Evolutionary conservation across 495 filamentous ascomycete species (phyloP).

Genomic region (Penicillium arizonense): DNA sequence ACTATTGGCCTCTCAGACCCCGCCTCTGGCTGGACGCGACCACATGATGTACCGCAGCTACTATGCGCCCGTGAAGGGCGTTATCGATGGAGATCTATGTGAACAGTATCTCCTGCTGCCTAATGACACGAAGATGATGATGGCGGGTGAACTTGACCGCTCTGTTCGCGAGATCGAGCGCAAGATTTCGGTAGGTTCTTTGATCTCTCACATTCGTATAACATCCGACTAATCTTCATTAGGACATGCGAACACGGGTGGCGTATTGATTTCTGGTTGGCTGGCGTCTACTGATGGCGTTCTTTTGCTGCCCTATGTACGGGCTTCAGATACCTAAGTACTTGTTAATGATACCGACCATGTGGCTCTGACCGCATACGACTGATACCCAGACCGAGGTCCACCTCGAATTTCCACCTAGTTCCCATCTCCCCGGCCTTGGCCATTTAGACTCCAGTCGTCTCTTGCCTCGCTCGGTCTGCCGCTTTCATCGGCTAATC

Average conservation of each 20-base stretch:
- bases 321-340: constrained; percentile 31
- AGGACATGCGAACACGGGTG: constrained; percentile 87
- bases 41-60: constrained; percentile 94
- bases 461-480: constrained; percentile 59
- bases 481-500: constrained; percentile 46
- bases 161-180: constrained; percentile 89
- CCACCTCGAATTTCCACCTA: neutral
- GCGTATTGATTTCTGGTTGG: constrained; percentile 59
- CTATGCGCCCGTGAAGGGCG: constrained; percentile 94
- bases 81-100: constrained; percentile 97
- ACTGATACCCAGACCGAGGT: neutral
- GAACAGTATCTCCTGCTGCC: constrained; percentile 82
- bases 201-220: neutral
- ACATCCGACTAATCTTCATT: constrained; percentile 17
- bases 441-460: constrained; percentile 14
- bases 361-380: constrained; percentile 15
- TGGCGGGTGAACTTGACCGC: constrained; percentile 88
- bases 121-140: constrained; percentile 87
- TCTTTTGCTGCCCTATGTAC: constrained; percentile 11
- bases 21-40: constrained; percentile 85
- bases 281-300: constrained; percentile 25
- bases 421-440: neutral
- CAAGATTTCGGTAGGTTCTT: constrained; percentile 77
- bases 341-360: constrained; percentile 22
- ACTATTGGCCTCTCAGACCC: constrained; percentile 77